Conservation (phyloP, 345 rosid genomes). For the Aquilaria yunnanensis region DNA sequence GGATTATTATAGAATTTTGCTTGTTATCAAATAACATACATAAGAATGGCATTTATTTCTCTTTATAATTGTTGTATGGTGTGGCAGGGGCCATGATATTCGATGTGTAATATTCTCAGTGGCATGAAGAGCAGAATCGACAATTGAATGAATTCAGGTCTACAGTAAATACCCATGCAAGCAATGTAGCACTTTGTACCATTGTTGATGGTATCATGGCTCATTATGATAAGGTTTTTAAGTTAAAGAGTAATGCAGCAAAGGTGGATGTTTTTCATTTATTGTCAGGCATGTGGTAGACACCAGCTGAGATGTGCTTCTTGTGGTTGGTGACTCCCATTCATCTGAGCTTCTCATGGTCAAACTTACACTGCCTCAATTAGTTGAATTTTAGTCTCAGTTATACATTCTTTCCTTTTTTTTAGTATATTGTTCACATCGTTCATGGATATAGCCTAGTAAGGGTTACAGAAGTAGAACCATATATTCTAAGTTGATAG, state of each 20-base stretch:
- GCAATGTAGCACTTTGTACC: conserved; percentile 84
- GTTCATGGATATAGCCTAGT: conserved; percentile 4
- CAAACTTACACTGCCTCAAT: conserved; percentile 6
- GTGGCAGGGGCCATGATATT: conserved; percentile 93
- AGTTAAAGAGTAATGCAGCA: conserved; percentile 91
- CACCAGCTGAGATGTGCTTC: conserved; percentile 98
- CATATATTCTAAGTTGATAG: not conserved
- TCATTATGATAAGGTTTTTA: conserved; percentile 89
- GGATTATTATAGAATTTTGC: no score
- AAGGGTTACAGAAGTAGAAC: no score
- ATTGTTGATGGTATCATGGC: conserved; percentile 81
- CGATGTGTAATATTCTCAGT: conserved; percentile 88
- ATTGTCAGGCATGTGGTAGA: conserved; percentile 98
- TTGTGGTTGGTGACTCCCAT: conserved; percentile 98
- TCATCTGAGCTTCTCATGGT: conserved; percentile 99
- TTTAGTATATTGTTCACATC: no score
- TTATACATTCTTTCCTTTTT: not conserved
- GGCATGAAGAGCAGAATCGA: conserved; percentile 86
- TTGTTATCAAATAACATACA: conserved; percentile 59
- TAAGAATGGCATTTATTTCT: conserved; percentile 84
- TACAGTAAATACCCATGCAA: conserved; percentile 91
- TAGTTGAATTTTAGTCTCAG: not conserved
- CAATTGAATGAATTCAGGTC: conserved; percentile 88
- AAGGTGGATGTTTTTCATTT: conserved; percentile 96
- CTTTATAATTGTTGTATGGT: conserved; percentile 63